Percentiles rank a stretch among this genome's conserved stretches.
Conservation (phyloP, 192 early-diverging fungal genomes). For the Chytriomyces sp. region DNA sequence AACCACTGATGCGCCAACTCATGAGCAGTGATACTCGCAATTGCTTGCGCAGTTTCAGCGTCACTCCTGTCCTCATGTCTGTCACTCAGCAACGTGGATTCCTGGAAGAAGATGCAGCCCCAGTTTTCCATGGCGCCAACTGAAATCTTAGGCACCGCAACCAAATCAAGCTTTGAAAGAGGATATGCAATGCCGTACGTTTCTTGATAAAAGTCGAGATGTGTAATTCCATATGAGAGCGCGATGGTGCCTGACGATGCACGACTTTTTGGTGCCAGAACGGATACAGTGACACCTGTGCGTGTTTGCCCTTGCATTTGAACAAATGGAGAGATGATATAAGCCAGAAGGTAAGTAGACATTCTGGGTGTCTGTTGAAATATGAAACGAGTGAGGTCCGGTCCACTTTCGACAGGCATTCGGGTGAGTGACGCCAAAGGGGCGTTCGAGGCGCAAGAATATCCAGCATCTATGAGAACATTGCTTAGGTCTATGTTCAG, state of each 20-base stretch:
- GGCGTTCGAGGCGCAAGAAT: constrained; percentile 59
- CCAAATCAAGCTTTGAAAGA: constrained; percentile 74
- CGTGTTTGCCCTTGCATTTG: constrained; percentile 73
- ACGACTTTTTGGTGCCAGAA: constrained; percentile 73
- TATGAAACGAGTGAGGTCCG: constrained; percentile 50
- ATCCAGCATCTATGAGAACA: no score
- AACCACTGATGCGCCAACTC: constrained; percentile 59
- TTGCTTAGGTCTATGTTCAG: no score
- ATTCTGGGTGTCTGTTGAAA: constrained; percentile 82
- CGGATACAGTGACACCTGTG: constrained; percentile 67
- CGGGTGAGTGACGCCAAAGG: constrained; percentile 83
- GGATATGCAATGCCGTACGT: constrained; percentile 81
- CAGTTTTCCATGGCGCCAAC: constrained; percentile 87
- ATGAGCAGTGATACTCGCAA: constrained; percentile 81
- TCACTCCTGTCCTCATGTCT: constrained; percentile 67
- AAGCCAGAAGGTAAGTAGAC: constrained; percentile 89
- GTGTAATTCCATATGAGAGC: constrained; percentile 44
- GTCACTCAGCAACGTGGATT: constrained; percentile 77
- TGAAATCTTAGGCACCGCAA: constrained; percentile 85
- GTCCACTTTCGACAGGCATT: constrained; percentile 71
- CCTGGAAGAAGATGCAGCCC: constrained; percentile 85
- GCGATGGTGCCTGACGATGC: constrained; percentile 75
- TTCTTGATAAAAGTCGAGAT: constrained; percentile 76
- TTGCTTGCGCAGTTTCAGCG: constrained; percentile 71
- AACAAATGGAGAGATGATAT: constrained; percentile 82